A percentile compares a stretch with the other conserved stretches of the same genome.
Conservation (phyloP, 441 rosid species). For the Erodium trifolium region DNA sequence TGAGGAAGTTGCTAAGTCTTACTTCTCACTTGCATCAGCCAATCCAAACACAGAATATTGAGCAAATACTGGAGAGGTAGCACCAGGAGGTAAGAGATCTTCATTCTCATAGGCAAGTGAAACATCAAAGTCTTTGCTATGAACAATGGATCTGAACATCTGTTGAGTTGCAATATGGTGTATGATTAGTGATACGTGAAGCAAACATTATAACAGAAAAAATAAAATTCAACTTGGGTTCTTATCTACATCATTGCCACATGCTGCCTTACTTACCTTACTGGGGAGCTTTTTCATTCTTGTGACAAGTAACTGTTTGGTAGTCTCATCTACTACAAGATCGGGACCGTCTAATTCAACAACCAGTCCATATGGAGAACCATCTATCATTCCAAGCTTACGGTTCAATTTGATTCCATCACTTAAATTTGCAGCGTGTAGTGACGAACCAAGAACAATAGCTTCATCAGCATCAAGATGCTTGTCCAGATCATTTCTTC, state of each 20-base stretch:
- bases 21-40: conserved; percentile 71
- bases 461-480: conserved; percentile 99
- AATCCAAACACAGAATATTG: conserved; percentile 78
- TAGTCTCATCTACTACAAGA: conserved; percentile 54
- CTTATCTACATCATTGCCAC: no score
- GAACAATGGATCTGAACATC: conserved; percentile 82
- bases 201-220: neutral
- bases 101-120: conserved; percentile 72
- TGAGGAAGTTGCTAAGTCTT: conserved; percentile 26
- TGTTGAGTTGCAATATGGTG: conserved; percentile 28
- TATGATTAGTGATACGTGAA: conserved; percentile 18
- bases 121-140: conserved; percentile 78
- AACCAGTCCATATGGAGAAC: conserved; percentile 70
- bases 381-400: conserved; percentile 89
- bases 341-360: conserved; percentile 74
- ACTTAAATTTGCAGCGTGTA: conserved; percentile 93
- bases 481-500: conserved; percentile 79
- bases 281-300: conserved; percentile 93
- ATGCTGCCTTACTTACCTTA: conserved; percentile 45
- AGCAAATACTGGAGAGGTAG: conserved; percentile 58
- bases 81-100: conserved; percentile 71
- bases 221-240: no score
- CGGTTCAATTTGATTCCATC: conserved; percentile 95
- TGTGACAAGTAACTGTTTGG: conserved; percentile 65
- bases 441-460: conserved; percentile 77